A percentile compares a stretch with the other conserved stretches of the same genome.
Conservation (phyloP, 2,329 filamentous ascomycete genomes). For the Talaromyces sp. region DNA sequence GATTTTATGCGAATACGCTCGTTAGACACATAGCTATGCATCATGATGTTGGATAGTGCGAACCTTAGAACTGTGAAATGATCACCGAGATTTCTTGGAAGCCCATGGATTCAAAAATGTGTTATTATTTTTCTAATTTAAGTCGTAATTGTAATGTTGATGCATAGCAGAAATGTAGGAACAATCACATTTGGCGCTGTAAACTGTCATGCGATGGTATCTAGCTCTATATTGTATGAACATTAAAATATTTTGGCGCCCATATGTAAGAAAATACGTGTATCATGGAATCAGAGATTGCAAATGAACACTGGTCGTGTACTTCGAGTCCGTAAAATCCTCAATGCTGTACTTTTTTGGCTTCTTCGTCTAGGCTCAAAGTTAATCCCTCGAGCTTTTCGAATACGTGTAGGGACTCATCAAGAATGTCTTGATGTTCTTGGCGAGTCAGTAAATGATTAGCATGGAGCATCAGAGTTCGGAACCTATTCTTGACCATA, state of each 20-base stretch:
- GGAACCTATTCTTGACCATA: slow-evolving; percentile 6
- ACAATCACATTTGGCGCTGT: too few species aligned
- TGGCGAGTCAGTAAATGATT: slow-evolving; percentile 6
- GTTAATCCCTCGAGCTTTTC: slow-evolving; percentile 9
- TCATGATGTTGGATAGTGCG: not conserved
- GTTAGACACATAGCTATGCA: not conserved
- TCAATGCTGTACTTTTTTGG: not conserved
- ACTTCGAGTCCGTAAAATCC: not conserved
- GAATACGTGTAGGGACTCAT: slow-evolving; percentile 12
- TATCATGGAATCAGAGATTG: not conserved
- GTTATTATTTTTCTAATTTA: too few species aligned
- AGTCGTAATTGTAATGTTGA: too few species aligned
- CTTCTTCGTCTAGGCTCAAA: slow-evolving; percentile 11
- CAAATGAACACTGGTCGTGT: not conserved
- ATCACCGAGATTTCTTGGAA: too few species aligned
- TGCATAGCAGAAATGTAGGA: too few species aligned
- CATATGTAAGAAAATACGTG: too few species aligned
- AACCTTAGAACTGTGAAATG: not conserved
- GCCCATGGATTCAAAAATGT: too few species aligned
- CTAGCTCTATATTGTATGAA: too few species aligned
- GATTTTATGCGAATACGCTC: slow-evolving; percentile 20
- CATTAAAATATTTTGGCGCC: too few species aligned
- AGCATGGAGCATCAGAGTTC: not conserved
- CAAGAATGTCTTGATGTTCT: slow-evolving; percentile 14
- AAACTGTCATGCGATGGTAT: too few species aligned